These are phyloP conservation scores for Cylindrodendrum hubeiense DNA, from an alignment of 2,329 filamentous ascomycete species.

Conservation along the genomic window DNA sequence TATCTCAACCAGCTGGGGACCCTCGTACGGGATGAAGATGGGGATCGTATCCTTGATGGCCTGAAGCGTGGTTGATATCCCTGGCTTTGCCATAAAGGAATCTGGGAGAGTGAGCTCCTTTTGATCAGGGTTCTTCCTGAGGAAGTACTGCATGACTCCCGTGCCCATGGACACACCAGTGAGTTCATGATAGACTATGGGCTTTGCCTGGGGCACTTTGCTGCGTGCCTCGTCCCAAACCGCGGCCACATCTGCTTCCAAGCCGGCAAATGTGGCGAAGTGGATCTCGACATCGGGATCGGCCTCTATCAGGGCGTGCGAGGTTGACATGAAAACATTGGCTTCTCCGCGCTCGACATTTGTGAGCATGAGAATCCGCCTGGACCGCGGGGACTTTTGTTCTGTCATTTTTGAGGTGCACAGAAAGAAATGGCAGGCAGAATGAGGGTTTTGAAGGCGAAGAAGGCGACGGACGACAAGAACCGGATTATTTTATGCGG, in stretches of 20 bases:
- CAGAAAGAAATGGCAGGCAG: background rate
- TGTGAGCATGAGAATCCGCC: constrained; percentile 56
- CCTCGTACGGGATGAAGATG: constrained; percentile 35
- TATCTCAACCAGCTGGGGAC: constrained; percentile 54
- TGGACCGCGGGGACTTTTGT: background rate
- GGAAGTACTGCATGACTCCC: constrained; percentile 21
- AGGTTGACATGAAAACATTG: constrained; percentile 59
- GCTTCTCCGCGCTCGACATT: constrained; percentile 60
- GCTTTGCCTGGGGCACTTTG: constrained; percentile 21
- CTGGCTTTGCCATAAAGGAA: constrained; percentile 23
- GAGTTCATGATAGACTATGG: constrained; percentile 46
- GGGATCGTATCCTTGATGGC: constrained; percentile 50
- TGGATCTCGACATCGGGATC: constrained; percentile 55
- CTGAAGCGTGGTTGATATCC: constrained; percentile 36
- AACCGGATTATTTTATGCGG: background rate
- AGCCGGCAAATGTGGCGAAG: constrained; percentile 55
- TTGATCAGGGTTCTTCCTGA: background rate
- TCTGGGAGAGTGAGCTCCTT: constrained; percentile 5
- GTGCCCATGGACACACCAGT: constrained; percentile 32
- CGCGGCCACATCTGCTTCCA: constrained; percentile 40
- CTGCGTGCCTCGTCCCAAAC: constrained; percentile 23
- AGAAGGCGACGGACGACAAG: background rate
- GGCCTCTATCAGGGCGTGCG: constrained; percentile 52
- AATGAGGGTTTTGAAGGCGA: background rate
- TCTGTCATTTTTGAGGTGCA: constrained; percentile 3